Conservation (phyloP, 768 basidiomycete genomes). For the Tephrocybe sp. region DNA sequence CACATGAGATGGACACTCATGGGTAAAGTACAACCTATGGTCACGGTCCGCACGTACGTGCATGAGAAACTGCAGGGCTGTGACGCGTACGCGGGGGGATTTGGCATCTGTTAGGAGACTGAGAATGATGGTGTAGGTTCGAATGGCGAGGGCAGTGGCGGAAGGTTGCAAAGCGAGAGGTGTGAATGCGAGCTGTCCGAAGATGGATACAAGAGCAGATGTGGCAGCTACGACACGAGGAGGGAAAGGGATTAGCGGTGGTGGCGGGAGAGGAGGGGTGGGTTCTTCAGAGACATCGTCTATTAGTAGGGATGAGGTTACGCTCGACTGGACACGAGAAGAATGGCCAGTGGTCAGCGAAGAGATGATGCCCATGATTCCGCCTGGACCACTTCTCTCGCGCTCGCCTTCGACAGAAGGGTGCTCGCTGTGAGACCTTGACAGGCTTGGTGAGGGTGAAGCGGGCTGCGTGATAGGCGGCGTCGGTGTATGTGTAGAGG, state of each 20-base stretch:
- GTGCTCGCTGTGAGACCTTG: slow-evolving; percentile 59
- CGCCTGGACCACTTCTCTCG: slow-evolving; percentile 25
- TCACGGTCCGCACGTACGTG: slow-evolving; percentile 87
- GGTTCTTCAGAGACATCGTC: slow-evolving; percentile 31
- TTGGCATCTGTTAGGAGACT: slow-evolving; percentile 41
- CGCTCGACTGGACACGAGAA: slow-evolving; percentile 63
- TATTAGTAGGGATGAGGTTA: slow-evolving; percentile 40
- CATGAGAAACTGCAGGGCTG: slow-evolving; percentile 83
- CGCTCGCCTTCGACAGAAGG: slow-evolving; percentile 40
- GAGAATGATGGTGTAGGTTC: slow-evolving; percentile 51
- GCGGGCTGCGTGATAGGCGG: slow-evolving; percentile 14
- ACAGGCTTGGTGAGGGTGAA: slow-evolving; percentile 51
- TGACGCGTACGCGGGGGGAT: slow-evolving; percentile 60
- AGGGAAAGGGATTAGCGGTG: slow-evolving; percentile 22
- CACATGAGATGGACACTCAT: slow-evolving; percentile 58
- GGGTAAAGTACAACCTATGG: slow-evolving; percentile 76
- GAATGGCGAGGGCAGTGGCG: slow-evolving; percentile 51
- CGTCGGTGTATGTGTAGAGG: slow-evolving; percentile 24
- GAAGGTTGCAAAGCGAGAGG: slow-evolving; percentile 47
- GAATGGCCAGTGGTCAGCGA: slow-evolving; percentile 51
- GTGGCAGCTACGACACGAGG: slow-evolving; percentile 58
- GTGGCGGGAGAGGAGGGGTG: slow-evolving; percentile 9
- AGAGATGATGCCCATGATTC: slow-evolving; percentile 61
- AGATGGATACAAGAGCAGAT: slow-evolving; percentile 60
- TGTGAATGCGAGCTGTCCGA: slow-evolving; percentile 70